phyloP scores from a whole-genome alignment of 1,284 basidiomycete genomes.

The Microbotryum violaceum region DNA sequence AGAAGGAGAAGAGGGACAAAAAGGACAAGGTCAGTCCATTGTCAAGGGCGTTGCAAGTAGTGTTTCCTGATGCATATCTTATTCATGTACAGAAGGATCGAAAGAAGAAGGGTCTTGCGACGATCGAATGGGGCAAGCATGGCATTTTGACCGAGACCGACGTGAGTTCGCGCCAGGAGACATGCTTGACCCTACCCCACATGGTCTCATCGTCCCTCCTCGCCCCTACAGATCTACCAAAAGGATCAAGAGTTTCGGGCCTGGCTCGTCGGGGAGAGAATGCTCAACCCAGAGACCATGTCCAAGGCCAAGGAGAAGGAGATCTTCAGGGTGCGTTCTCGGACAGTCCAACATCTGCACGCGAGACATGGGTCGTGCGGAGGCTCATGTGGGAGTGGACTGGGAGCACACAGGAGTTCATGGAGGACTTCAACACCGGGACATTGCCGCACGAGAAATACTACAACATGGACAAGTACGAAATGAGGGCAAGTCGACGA shows the following conservation, averaged over 20 bases:
- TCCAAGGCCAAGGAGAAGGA: constrained; percentile 74
- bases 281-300: constrained; percentile 75
- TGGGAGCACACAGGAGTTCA: constrained; percentile 30
- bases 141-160: constrained; percentile 74
- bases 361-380: background rate
- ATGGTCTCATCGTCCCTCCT: background rate
- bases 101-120: constrained; percentile 51
- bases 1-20: constrained; percentile 29
- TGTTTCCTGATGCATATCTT: background rate
- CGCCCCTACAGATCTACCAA: constrained; percentile 49
- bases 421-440: constrained; percentile 84
- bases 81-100: constrained; percentile 16
- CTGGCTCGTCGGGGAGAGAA: constrained; percentile 78
- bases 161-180: constrained; percentile 44
- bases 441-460: constrained; percentile 70
- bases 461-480: constrained; percentile 70
- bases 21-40: constrained; percentile 16
- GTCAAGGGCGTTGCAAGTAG: background rate
- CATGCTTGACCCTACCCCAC: too few relatives aligned
- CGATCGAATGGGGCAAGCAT: constrained; percentile 74
- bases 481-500: background rate
- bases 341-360: background rate
- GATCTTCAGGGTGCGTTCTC: constrained; percentile 50
- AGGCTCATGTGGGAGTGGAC: background rate
- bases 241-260: constrained; percentile 75